Base-by-base conservation (phyloP, 1,284 basidiomycete species). In the Melampsora larici-populina region DNA sequence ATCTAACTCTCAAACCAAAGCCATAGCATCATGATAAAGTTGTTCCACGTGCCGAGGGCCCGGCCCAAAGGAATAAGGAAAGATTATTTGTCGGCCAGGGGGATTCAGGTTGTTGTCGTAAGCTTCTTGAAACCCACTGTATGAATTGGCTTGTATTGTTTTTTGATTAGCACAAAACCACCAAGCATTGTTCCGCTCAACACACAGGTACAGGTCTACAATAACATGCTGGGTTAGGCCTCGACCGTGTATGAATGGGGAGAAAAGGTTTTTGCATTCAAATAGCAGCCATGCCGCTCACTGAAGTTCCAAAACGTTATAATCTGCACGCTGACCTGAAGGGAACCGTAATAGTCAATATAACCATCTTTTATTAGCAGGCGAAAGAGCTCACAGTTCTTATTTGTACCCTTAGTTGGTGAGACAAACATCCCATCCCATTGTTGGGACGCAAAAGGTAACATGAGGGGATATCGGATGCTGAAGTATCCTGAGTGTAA, bases 11-110 rank as follows among this genome's bases (percentile, higher is more conserved):
- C 51, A 6, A 26, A 58, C 51, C 51, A 58, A 6, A 21, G 18
- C 51, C 51, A 58, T 58, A 58, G 51, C 51, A 58, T 58, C 51
- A 21, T 58, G 51, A 58, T 58, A 58, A 5, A 26, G 13, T 58
- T 58, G 51, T 4, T 21, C 13, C 51, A 58, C 15, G 84, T 84
- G 84, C 0, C 82, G 79, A 2, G 78, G 77, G 0, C 83, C 84
- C 11, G 84, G 84, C 0, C 84, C 77, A 55, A 86, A 86, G 1
- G 81, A 83, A 0, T 84, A 80, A 1, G 84, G 85, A 0, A 85
- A 79, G 60, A 83, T 83, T 7, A 85, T 80, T 6, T 24, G 66
- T 0, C 75, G 74, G 13, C 79, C 78, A 26, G 80, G 78, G 8
- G 8, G 64, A 67, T 2, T 77, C 29, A 0, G 78, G 81, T 64